Evolutionary conservation across 495 filamentous ascomycete genomes (phyloP), one percentile per base, ranked within the genome.

Genomic region (Hyaloscypha finlandica): DNA sequence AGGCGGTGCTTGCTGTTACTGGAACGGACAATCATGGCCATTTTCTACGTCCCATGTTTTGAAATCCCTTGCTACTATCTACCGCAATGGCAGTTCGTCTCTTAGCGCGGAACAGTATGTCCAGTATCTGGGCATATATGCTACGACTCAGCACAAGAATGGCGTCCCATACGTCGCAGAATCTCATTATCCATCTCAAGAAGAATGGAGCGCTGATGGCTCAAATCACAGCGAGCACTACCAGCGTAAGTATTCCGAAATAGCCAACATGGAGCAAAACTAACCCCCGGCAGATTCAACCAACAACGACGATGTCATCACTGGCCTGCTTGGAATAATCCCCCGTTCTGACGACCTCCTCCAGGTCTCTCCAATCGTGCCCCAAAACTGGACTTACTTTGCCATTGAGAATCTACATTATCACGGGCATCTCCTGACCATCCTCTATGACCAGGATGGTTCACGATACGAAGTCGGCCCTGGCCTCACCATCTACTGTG

Each of bases 21-120:
- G 80, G 80, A 77, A 81, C 59, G 80, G 80, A 20, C 79, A 79
- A 71, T 80, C 78, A 25, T 82, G 80, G 80, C 80, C 80, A 19
- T 82, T 77, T 64, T 76, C 74, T 2, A 82, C 80, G 20, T 66
- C 71, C 8, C 76, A 78, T 56, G 75, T 74, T 8, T 70, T 77
- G 3, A 76, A 75, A 51, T 76, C 76, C 0, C 68, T 78, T 51
- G 75, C 76, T 32, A 70, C 55, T 25, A 76, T 80, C 63, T 80
- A 78, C 68, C 76, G 71, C 29, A 70, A 71, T 51, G 66, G 68
- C 20, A 67, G 63, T n/a, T 76, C 71, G 14, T 72, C 74, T 71
- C 58, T 66, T n/a, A 74, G 74, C 56, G 71, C 76, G 19, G 77
- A 76, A 12, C 73, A 80, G 59, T 48, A 16, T 48, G 42, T 48